Evolutionary conservation across 2,329 filamentous ascomycete species (phyloP).

Genomic region (Arthrobotrys megalospora): DNA sequence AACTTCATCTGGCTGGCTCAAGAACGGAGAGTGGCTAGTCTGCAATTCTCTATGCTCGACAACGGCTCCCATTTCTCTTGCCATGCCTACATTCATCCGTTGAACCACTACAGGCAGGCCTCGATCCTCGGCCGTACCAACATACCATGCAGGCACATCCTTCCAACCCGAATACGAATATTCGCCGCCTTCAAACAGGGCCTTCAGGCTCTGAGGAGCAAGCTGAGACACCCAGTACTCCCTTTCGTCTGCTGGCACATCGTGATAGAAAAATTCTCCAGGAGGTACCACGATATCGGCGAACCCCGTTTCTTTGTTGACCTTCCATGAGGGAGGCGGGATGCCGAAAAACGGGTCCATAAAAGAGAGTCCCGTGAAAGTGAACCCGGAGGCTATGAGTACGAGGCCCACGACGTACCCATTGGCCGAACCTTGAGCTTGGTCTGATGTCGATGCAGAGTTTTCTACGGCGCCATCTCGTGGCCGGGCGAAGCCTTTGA

Average conservation of each 20-base stretch:
- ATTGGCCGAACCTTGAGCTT: not conserved
- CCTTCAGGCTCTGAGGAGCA: conserved; percentile 68
- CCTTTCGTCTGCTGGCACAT: conserved; percentile 69
- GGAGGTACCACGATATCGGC: conserved; percentile 67
- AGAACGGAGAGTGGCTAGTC: conserved; percentile 71
- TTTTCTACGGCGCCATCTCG: conserved; percentile 53
- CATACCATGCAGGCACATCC: conserved; percentile 70
- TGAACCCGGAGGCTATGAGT: conserved; percentile 70
- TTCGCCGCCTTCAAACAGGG: conserved; percentile 70
- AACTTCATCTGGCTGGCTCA: conserved; percentile 69
- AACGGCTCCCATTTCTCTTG: conserved; percentile 67
- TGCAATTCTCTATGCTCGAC: conserved; percentile 68
- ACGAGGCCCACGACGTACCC: conserved; percentile 70
- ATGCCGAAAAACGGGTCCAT: conserved; percentile 68
- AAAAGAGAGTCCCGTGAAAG: conserved; percentile 67
- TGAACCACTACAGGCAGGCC: conserved; percentile 68
- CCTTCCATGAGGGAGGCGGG: conserved; percentile 69
- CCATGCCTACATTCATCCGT: conserved; percentile 67
- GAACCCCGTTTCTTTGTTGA: conserved; percentile 68
- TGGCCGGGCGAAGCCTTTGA: conserved; percentile 68
- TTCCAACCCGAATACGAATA: conserved; percentile 70
- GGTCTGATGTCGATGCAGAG: conserved; percentile 18
- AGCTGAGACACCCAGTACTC: conserved; percentile 69
- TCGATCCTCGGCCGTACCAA: conserved; percentile 69
- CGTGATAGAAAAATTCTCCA: conserved; percentile 71